Percentiles rank a stretch among this genome's conserved stretches.
phyloP scores from a whole-genome alignment of 164 flowering plant genomes.

The Platanus orientalis region DNA sequence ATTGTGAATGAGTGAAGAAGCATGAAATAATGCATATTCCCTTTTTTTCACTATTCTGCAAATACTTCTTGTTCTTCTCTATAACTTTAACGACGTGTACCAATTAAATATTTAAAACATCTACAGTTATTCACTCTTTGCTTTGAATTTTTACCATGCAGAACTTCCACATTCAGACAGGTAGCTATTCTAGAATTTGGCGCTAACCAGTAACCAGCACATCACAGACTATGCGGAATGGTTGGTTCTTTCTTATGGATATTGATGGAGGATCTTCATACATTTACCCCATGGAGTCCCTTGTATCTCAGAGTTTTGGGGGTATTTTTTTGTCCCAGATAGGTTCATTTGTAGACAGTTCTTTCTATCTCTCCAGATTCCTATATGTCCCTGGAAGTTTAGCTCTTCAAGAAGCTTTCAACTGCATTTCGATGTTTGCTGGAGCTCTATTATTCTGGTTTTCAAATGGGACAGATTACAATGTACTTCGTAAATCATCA shows the following conservation, averaged over 20 bases:
- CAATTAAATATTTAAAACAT: neutral
- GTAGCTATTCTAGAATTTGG: neutral
- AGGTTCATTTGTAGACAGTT: slow-evolving; percentile 37
- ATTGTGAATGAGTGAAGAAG: too few species aligned
- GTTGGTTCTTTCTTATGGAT: slow-evolving; percentile 46
- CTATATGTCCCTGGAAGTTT: slow-evolving; percentile 43
- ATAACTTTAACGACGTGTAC: too few species aligned
- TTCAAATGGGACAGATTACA: slow-evolving; percentile 33
- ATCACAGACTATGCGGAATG: slow-evolving; percentile 35
- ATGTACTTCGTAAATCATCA: slow-evolving; percentile 19
- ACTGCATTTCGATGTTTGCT: slow-evolving; percentile 58
- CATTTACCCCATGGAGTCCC: slow-evolving; percentile 35
- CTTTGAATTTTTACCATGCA: neutral
- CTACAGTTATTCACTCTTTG: slow-evolving; percentile 6
- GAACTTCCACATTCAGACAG: neutral
- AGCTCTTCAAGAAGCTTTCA: slow-evolving; percentile 64
- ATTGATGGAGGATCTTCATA: slow-evolving; percentile 43
- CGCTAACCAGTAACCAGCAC: neutral
- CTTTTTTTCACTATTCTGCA: too few species aligned
- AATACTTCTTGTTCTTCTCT: too few species aligned
- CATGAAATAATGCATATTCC: too few species aligned
- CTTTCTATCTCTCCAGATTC: slow-evolving; percentile 24
- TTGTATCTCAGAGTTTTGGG: slow-evolving; percentile 24
- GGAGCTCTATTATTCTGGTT: slow-evolving; percentile 46
- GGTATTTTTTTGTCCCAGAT: slow-evolving; percentile 35